Base-by-base conservation (phyloP, 78 protist genomes). In the Cavenderia fasciculata region DNA sequence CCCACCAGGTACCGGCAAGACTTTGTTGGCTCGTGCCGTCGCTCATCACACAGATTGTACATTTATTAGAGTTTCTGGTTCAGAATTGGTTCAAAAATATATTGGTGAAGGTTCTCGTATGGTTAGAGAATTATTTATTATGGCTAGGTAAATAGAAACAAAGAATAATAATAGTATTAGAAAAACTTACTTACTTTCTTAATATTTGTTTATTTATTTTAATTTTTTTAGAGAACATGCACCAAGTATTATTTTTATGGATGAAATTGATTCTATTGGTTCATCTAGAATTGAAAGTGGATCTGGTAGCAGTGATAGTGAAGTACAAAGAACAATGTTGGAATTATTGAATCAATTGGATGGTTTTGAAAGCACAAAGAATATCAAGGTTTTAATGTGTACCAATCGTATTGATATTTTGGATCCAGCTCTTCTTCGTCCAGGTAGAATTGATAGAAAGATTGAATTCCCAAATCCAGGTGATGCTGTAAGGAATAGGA, bases 231-330 rank as follows among this genome's bases (percentile, higher is more conserved):
- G 98, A 23, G 98, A 97, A 94, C 98, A 97, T 52, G 99, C 99
- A 14, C 99, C 99, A 14, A 95, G 99, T 12, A 98, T 99, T 84
- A 99, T 99, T 77, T 99, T 99, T 85, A 98, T 99, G 99, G 99
- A 99, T 75, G 99, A 99, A 78, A 96, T 99, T 85, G 99, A 99
- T 91, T 89, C 97, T 2, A 98, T 99, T 74, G 99, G 98, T 21
- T 52, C 85, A 18, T 5, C 93, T 34, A 92, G 97, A 47, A 59
- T 72, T 40, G 98, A 96, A 44, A 29, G 93, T 56, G 75, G 77
- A 25, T 49, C 68, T 0, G 93, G 96, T 19, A 95, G 97, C 27
- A 97, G 98, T 34, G 99, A 98, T 84, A 56, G 87, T 31, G 99
- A 97, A 79, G 98, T 96, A 33, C 99, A 98, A 95, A 95, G 99